phyloP scores from a whole-genome alignment of 2,329 filamentous ascomycete genomes.

The Pseudogymnoascus sp. region DNA sequence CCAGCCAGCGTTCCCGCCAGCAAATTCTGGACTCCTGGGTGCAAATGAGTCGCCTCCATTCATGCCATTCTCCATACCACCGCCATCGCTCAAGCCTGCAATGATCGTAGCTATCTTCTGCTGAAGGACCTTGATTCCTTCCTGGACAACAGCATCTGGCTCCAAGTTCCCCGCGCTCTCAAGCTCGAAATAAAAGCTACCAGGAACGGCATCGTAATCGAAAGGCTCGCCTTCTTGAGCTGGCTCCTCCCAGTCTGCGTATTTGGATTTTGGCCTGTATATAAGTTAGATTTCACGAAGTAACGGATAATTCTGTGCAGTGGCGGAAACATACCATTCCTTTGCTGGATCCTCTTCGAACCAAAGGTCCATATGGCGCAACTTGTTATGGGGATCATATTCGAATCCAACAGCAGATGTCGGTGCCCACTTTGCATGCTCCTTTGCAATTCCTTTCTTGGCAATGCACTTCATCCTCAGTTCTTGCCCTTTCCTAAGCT shows the following conservation, averaged over 20 bases:
- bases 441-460: constrained; percentile 97
- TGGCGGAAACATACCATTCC: constrained; percentile 63
- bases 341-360: constrained; percentile 75
- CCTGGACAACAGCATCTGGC: constrained; percentile 80
- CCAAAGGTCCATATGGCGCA: constrained; percentile 89
- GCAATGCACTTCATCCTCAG: constrained; percentile 85
- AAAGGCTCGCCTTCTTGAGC: constrained; percentile 77
- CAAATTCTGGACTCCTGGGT: constrained; percentile 57
- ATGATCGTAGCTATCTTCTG: constrained; percentile 81
- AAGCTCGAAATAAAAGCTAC: constrained; percentile 86
- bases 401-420: constrained; percentile 91
- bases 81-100: constrained; percentile 51
- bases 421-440: constrained; percentile 96
- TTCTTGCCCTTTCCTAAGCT: constrained; percentile 83
- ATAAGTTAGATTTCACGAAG: constrained; percentile 19
- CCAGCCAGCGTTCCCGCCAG: constrained; percentile 46
- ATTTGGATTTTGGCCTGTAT: constrained; percentile 70
- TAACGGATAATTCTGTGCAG: neutral
- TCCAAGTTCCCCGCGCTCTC: constrained; percentile 83
- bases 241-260: constrained; percentile 71
- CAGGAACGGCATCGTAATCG: constrained; percentile 80
- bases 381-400: constrained; percentile 95
- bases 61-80: constrained; percentile 46
- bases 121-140: constrained; percentile 82
- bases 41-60: constrained; percentile 45